phyloP scores from a whole-genome alignment of 371 early-diverging fungal genomes.

The Mucor irregularis region DNA sequence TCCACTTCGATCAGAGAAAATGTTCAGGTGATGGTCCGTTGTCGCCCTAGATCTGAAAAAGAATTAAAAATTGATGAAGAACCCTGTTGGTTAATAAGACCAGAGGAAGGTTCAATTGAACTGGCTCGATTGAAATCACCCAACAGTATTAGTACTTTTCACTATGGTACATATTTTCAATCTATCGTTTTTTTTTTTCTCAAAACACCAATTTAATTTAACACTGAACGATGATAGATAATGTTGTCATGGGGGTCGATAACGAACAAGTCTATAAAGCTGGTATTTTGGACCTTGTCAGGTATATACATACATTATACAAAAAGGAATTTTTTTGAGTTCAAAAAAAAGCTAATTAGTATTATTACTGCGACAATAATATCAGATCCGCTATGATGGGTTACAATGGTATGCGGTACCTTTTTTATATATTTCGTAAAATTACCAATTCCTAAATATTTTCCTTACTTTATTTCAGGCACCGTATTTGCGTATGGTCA shows the following conservation, averaged over 20 bases:
- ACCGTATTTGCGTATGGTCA: constrained; percentile 96
- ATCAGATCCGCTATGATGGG: constrained; percentile 54
- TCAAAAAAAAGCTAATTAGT: too few relatives aligned
- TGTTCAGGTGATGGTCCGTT: constrained; percentile 44
- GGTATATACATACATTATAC: constrained; percentile 29
- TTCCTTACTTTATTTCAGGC: constrained; percentile 34
- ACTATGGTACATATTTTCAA: constrained; percentile 6
- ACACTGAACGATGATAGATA: too few relatives aligned
- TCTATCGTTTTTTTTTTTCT: neutral
- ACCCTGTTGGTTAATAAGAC: constrained; percentile 24
- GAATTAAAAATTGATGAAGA: constrained; percentile 20
- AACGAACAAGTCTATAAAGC: constrained; percentile 31
- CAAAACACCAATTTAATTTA: too few relatives aligned
- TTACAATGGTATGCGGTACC: constrained; percentile 58
- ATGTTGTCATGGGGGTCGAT: constrained; percentile 23
- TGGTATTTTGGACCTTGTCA: constrained; percentile 33
- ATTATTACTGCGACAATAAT: neutral
- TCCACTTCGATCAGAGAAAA: constrained; percentile 30
- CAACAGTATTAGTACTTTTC: constrained; percentile 5
- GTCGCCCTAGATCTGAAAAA: constrained; percentile 34
- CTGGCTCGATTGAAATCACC: constrained; percentile 8
- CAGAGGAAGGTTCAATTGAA: constrained; percentile 19
- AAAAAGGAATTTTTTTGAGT: neutral
- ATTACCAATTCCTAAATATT: neutral
- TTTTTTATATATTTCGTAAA: neutral